A percentile compares a stretch with the other conserved stretches of the same genome.
These are phyloP conservation scores for Aspergillus japonicus DNA, from an alignment of 2,329 filamentous ascomycete genomes.

Conservation along the genomic window DNA sequence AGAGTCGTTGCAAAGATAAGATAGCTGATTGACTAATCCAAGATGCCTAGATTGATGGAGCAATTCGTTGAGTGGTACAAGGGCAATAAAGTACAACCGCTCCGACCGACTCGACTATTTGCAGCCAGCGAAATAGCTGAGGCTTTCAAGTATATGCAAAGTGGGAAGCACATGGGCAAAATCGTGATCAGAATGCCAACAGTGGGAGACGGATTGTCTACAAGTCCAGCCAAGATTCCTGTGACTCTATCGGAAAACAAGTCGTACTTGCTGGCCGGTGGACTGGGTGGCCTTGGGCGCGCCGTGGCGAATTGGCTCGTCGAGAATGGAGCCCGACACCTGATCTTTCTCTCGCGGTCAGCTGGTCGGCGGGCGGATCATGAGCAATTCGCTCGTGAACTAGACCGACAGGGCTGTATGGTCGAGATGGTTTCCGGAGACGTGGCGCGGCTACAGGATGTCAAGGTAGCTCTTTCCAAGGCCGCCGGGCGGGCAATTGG, in stretches of 20 bases:
- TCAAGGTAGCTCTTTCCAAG: neutral
- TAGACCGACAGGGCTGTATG: neutral
- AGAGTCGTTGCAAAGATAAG: no score
- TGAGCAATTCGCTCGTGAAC: neutral
- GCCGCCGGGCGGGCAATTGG: neutral
- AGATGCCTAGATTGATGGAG: no score
- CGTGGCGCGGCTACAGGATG: neutral
- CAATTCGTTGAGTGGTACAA: neutral
- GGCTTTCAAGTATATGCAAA: slow-evolving; percentile 12
- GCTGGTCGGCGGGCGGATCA: neutral
- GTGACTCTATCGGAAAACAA: no score
- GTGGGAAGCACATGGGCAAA: slow-evolving; percentile 12
- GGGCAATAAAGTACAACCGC: neutral
- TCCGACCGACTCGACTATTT: neutral
- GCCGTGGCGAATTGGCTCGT: slow-evolving; percentile 52
- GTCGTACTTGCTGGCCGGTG: slow-evolving; percentile 56
- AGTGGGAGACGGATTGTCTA: no score
- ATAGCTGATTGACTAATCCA: no score
- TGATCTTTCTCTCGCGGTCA: slow-evolving; percentile 42
- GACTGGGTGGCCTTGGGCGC: slow-evolving; percentile 56
- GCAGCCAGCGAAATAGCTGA: neutral
- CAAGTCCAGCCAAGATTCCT: no score
- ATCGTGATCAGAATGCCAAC: slow-evolving; percentile 7
- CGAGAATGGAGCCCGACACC: slow-evolving; percentile 48
- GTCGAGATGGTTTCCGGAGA: neutral